Conservation (phyloP, 2,329 filamentous ascomycete species). For the Calonectria montana region DNA sequence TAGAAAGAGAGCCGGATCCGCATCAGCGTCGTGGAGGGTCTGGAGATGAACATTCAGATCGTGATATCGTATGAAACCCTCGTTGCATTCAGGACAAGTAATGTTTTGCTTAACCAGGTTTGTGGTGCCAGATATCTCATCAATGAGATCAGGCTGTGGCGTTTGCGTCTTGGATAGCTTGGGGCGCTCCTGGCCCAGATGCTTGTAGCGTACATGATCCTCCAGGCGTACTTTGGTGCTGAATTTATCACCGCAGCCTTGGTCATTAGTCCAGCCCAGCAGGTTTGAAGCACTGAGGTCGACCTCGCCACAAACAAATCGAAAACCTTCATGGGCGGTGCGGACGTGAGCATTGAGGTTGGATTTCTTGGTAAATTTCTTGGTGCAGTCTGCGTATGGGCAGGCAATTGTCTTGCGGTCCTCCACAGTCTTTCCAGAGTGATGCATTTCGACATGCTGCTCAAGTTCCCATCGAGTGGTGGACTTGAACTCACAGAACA, state of each 20-base stretch:
- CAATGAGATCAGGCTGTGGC: conserved; percentile 48
- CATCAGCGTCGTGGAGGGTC: conserved; percentile 39
- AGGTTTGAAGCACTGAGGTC: conserved; percentile 70
- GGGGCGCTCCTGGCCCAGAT: conserved; percentile 71
- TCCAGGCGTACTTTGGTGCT: conserved; percentile 82
- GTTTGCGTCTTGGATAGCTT: conserved; percentile 38
- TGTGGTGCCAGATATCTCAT: conserved; percentile 56
- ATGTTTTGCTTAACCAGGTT: conserved; percentile 56
- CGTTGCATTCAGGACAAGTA: conserved; percentile 58
- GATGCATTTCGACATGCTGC: conserved; percentile 81
- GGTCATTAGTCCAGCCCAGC: conserved; percentile 70
- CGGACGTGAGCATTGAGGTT: conserved; percentile 86
- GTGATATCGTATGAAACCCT: conserved; percentile 61
- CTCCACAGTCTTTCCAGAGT: conserved; percentile 71
- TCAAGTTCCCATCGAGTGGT: conserved; percentile 75
- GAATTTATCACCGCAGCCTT: conserved; percentile 81
- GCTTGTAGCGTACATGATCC: conserved; percentile 85
- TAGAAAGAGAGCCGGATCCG: conserved; percentile 40
- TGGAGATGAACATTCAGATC: conserved; percentile 62
- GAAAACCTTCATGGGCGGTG: conserved; percentile 79
- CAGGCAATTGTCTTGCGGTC: conserved; percentile 76
- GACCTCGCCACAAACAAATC: conserved; percentile 82
- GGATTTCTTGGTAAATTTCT: conserved; percentile 83
- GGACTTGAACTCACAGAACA: conserved; percentile 78
- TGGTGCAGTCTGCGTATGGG: conserved; percentile 74